Base-by-base conservation (phyloP, 163 green algal genomes). In the Scenedesmus sp. region DNA sequence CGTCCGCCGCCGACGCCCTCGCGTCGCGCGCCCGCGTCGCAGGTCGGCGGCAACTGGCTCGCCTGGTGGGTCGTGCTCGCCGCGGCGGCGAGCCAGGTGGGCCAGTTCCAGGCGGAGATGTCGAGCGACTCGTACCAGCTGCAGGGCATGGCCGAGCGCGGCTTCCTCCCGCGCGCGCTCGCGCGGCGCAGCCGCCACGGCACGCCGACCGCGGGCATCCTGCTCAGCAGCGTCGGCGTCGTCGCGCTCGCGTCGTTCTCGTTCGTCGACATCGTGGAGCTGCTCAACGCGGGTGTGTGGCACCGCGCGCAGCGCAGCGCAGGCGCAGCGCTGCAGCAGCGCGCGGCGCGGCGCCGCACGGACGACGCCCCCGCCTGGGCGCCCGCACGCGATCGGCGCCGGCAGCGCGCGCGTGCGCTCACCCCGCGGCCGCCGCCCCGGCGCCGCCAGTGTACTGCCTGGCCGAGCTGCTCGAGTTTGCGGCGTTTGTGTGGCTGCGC, bases 371-470 rank as follows among this genome's bases (percentile, higher is more conserved):
- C n/a, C n/a, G n/a, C n/a, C n/a, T n/a, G n/a, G n/a, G n/a, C n/a
- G n/a, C n/a, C n/a, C n/a, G n/a, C n/a, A n/a, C n/a, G n/a, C n/a
- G n/a, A n/a, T n/a, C n/a, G n/a, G n/a, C n/a, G n/a, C n/a, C n/a
- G n/a, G n/a, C n/a, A n/a, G n/a, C n/a, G n/a, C n/a, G n/a, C n/a
- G n/a, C n/a, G n/a, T n/a, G n/a, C n/a, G n/a, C n/a, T n/a, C n/a
- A n/a, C n/a, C n/a, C n/a, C n/a, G n/a, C n/a, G n/a, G n/a, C n/a
- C n/a, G n/a, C n/a, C n/a, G n/a, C n/a, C n/a, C n/a, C n/a, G n/a
- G n/a, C n/a, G n/a, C n/a, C n/a, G n/a, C n/a, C n/a, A n/a, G 87
- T 98, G 54, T 99, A 99, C 87, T 98, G 94, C 88, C 77, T 99
- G 53, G 93, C 89, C 10, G 91, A 98, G 87, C 87, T 99, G 69